A percentile compares a stretch with the other conserved stretches of the same genome.
Conservation (phyloP, 768 basidiomycete genomes). For the Chlorophyllum brunneum region DNA sequence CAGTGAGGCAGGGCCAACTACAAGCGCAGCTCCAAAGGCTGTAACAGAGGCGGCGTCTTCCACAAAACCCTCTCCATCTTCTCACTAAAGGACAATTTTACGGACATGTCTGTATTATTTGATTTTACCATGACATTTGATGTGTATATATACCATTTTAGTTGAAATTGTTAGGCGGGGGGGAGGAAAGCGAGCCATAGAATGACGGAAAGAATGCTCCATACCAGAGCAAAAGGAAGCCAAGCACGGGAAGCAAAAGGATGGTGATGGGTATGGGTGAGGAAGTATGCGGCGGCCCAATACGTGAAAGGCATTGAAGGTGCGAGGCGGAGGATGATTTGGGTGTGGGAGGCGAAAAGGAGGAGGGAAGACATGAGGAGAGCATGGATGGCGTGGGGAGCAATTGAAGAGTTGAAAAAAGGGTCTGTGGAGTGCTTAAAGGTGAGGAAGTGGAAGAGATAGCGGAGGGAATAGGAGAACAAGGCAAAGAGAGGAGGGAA, state of each 20-base stretch:
- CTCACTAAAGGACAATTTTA: too few species aligned
- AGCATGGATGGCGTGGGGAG: conserved; percentile 77
- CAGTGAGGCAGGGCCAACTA: too few species aligned
- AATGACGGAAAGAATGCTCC: conserved; percentile 67
- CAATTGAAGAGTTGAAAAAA: conserved; percentile 28
- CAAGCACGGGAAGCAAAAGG: conserved; percentile 34
- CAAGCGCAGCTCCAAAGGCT: too few species aligned
- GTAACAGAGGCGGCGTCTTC: too few species aligned
- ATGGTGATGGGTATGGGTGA: conserved; percentile 4
- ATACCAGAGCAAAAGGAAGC: conserved; percentile 75
- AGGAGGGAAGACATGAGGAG: conserved; percentile 57
- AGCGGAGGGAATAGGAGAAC: conserved; percentile 34
- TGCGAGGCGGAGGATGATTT: conserved; percentile 78
- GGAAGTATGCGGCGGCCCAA: conserved; percentile 79
- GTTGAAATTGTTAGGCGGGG: conserved; percentile 60
- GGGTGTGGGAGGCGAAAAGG: conserved; percentile 79
- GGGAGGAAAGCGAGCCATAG: conserved; percentile 87
- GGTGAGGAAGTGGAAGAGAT: conserved; percentile 22
- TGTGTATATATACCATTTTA: neutral
- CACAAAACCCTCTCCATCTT: too few species aligned
- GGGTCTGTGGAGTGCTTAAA: neutral
- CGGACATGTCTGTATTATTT: too few species aligned
- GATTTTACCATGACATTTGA: neutral
- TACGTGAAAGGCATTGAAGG: conserved; percentile 76
- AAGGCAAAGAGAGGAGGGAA: conserved; percentile 61